phyloP scores from a whole-genome alignment of 2,329 filamentous ascomycete species.

The Paecilomyces niveus region DNA sequence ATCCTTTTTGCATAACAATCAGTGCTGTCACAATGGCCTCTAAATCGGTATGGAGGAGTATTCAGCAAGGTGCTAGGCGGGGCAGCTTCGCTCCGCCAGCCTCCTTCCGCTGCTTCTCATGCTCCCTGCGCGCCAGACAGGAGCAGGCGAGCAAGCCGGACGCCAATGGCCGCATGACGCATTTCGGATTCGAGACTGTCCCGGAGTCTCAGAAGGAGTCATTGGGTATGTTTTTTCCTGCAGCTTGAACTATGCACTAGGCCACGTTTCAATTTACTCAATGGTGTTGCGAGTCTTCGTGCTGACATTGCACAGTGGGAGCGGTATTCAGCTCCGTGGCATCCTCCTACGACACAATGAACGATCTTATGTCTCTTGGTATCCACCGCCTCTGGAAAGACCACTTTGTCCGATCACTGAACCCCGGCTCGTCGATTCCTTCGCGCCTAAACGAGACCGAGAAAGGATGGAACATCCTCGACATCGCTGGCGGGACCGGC shows the following conservation, averaged over 20 bases:
- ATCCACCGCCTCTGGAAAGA: conserved; percentile 98
- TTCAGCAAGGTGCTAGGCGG: conserved; percentile 28
- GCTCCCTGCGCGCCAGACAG: conserved; percentile 33
- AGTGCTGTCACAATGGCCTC: conserved; percentile 21
- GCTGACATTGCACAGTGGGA: conserved; percentile 50
- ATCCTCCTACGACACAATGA: conserved; percentile 94
- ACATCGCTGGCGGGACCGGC: conserved; percentile 93
- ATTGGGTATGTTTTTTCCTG: conserved; percentile 40
- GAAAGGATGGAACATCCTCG: conserved; percentile 68
- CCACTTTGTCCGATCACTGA: conserved; percentile 85
- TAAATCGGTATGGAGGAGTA: conserved; percentile 27
- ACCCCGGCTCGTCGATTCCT: conserved; percentile 60
- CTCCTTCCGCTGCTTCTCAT: conserved; percentile 47
- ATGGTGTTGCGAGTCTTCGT: not conserved
- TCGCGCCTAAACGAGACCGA: conserved; percentile 22
- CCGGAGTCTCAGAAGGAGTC: conserved; percentile 71
- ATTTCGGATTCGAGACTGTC: conserved; percentile 86
- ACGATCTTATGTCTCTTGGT: conserved; percentile 96
- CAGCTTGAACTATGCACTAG: not conserved
- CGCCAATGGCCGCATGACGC: conserved; percentile 58
- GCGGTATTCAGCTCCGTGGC: conserved; percentile 93
- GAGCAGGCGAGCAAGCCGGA: conserved; percentile 29
- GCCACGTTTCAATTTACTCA: not conserved
- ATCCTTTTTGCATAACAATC: not conserved
- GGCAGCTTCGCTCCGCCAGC: conserved; percentile 15